These are phyloP conservation scores for Amaranthus palmeri DNA, from an alignment of 148 eudicot genomes.

Conservation along the genomic window DNA sequence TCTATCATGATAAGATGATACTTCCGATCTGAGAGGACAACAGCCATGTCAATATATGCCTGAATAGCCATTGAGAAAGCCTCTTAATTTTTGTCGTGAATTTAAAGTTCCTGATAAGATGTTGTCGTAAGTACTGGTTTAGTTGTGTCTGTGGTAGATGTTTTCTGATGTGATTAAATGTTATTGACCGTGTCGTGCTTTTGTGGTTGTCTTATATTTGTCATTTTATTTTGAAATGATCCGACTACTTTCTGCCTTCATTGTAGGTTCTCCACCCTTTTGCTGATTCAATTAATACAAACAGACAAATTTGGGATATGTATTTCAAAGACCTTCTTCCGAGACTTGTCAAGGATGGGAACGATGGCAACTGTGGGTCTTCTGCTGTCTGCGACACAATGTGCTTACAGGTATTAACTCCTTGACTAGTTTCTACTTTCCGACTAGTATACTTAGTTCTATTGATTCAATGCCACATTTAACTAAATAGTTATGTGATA, in stretches of 20 bases:
- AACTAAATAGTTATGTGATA: too few relatives aligned
- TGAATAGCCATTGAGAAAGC: too few relatives aligned
- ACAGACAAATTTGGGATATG: constrained; percentile 64
- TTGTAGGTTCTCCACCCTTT: constrained; percentile 69
- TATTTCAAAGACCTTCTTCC: constrained; percentile 85
- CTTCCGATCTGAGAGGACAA: too few relatives aligned
- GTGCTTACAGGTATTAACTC: constrained; percentile 68
- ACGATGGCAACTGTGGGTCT: constrained; percentile 87
- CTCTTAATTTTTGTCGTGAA: too few relatives aligned
- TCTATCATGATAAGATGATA: too few relatives aligned
- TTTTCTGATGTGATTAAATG: too few relatives aligned
- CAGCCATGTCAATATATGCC: too few relatives aligned
- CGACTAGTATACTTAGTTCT: neutral
- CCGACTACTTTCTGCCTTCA: neutral
- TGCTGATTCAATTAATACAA: constrained; percentile 69
- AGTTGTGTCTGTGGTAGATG: too few relatives aligned
- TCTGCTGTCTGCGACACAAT: constrained; percentile 72
- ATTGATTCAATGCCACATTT: neutral
- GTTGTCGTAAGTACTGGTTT: too few relatives aligned
- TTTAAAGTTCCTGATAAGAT: too few relatives aligned
- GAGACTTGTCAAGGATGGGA: constrained; percentile 69
- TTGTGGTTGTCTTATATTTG: neutral
- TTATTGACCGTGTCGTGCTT: too few relatives aligned
- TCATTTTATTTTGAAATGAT: neutral
- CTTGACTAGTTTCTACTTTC: neutral